Evolutionary conservation across 2,329 filamentous ascomycete species (phyloP).

Genomic region (Phyllosticta citribraziliensis): DNA sequence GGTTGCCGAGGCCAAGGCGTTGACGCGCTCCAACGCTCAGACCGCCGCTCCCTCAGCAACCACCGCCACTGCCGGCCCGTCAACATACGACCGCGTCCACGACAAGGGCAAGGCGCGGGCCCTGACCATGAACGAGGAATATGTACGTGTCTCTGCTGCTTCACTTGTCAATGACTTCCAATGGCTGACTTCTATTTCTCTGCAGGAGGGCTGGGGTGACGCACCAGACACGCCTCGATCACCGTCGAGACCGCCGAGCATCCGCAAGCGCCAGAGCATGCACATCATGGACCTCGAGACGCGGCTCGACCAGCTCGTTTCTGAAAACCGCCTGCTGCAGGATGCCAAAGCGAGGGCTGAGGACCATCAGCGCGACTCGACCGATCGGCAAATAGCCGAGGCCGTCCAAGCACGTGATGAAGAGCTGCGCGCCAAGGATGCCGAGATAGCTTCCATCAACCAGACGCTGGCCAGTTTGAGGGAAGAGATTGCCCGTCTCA

Average conservation of each 20-base stretch:
- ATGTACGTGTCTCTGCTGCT: slow-evolving; percentile 53
- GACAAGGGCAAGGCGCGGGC: slow-evolving; percentile 79
- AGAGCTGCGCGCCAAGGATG: slow-evolving; percentile 70
- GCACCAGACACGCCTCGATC: slow-evolving; percentile 83
- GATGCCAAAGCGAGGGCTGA: slow-evolving; percentile 65
- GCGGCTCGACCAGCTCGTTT: slow-evolving; percentile 70
- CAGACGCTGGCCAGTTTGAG: slow-evolving; percentile 71
- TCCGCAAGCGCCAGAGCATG: slow-evolving; percentile 96
- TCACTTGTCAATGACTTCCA: slow-evolving; percentile 8
- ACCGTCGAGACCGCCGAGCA: slow-evolving; percentile 85
- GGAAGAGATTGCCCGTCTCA: slow-evolving; percentile 69
- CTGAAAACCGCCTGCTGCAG: slow-evolving; percentile 72
- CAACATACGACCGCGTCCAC: slow-evolving; percentile 62
- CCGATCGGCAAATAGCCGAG: slow-evolving; percentile 38
- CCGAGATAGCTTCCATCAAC: slow-evolving; percentile 74
- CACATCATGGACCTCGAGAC: slow-evolving; percentile 83
- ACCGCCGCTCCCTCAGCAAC: slow-evolving; percentile 22
- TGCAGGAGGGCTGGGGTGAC: slow-evolving; percentile 86
- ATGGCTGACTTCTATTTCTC: slow-evolving; percentile 18
- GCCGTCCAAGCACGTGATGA: slow-evolving; percentile 55
- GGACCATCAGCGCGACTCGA: slow-evolving; percentile 46
- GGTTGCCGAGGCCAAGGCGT: slow-evolving; percentile 38
- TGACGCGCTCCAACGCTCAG: neutral
- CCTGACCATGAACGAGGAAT: slow-evolving; percentile 72
- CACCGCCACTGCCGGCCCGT: slow-evolving; percentile 38